These are phyloP conservation scores for Sporothrix brunneoviolacea DNA, from an alignment of 2,329 filamentous ascomycete species.

Conservation along the genomic window DNA sequence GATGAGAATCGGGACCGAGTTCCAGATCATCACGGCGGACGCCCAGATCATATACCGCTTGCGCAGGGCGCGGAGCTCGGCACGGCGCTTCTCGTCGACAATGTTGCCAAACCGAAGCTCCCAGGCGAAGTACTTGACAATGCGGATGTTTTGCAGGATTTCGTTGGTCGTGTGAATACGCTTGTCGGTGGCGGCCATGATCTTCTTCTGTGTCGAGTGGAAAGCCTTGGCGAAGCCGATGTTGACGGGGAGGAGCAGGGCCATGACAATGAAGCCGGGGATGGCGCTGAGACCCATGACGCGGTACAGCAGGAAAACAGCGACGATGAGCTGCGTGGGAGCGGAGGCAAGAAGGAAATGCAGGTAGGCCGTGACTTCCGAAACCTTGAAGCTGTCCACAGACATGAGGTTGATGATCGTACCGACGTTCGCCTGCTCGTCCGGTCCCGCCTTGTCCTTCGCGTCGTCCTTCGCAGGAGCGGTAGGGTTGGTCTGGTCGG, in stretches of 20 bases:
- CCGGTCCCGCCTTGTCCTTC: constrained; percentile 33
- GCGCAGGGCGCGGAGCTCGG: constrained; percentile 72
- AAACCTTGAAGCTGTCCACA: constrained; percentile 97
- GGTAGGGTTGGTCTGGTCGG: constrained; percentile 1
- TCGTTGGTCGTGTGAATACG: constrained; percentile 96
- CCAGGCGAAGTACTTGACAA: constrained; percentile 99
- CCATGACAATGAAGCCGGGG: constrained; percentile 86
- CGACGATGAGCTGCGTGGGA: constrained; percentile 78
- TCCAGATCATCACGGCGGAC: constrained; percentile 88
- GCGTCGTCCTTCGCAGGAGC: constrained; percentile 19
- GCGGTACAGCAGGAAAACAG: constrained; percentile 74
- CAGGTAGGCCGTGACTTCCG: constrained; percentile 87
- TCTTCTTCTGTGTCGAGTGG: constrained; percentile 77
- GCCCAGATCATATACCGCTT: constrained; percentile 88
- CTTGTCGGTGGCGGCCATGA: constrained; percentile 89
- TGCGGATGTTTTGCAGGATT: constrained; percentile 91
- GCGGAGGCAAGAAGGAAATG: constrained; percentile 93
- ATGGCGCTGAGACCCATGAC: constrained; percentile 92
- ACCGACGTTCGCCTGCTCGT: constrained; percentile 81
- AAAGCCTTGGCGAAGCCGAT: constrained; percentile 83
- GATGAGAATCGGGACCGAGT: constrained; percentile 88
- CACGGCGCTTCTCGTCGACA: constrained; percentile 79
- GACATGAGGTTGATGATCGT: constrained; percentile 99
- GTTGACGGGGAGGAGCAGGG: constrained; percentile 81
- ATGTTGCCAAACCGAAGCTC: constrained; percentile 81